These are phyloP conservation scores for Penicillium sp. DNA, from an alignment of 2,329 filamentous ascomycete genomes.

Conservation along the genomic window DNA sequence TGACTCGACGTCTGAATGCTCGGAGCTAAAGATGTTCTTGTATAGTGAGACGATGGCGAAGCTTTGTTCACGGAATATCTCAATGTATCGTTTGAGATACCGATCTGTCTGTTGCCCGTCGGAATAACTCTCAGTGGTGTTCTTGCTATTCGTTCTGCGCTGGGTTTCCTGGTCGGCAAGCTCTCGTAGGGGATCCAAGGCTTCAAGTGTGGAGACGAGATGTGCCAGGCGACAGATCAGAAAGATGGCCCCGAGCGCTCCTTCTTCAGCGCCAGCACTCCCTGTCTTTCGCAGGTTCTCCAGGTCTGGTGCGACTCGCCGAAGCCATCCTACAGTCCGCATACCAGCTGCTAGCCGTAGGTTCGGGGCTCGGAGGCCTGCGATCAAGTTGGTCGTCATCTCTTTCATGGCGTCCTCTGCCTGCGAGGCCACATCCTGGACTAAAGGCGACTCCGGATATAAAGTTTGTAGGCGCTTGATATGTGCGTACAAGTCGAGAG, in stretches of 20 bases:
- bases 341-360: conserved; percentile 87
- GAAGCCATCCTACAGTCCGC: conserved; percentile 84
- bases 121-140: conserved; percentile 30
- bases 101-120: conserved; percentile 86
- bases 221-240: conserved; percentile 79
- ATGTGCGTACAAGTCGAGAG: conserved; percentile 87
- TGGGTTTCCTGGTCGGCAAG: conserved; percentile 79
- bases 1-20: conserved; percentile 36
- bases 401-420: conserved; percentile 82
- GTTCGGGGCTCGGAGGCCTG: conserved; percentile 66
- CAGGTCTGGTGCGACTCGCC: conserved; percentile 77
- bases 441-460: conserved; percentile 71
- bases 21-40: conserved; percentile 73
- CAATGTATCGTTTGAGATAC: conserved; percentile 90
- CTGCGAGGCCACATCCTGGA: conserved; percentile 66
- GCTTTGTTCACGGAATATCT: conserved; percentile 95
- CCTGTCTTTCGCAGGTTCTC: conserved; percentile 40
- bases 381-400: conserved; percentile 78
- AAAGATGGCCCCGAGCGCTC: conserved; percentile 74
- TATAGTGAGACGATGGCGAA: conserved; percentile 95
- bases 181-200: conserved; percentile 76
- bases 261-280: conserved; percentile 45
- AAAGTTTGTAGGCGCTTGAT: conserved; percentile 78
- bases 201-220: conserved; percentile 70
- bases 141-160: conserved; percentile 33